Base-by-base conservation (phyloP, 2,329 filamentous ascomycete species). In the Sporothrix inflata region DNA sequence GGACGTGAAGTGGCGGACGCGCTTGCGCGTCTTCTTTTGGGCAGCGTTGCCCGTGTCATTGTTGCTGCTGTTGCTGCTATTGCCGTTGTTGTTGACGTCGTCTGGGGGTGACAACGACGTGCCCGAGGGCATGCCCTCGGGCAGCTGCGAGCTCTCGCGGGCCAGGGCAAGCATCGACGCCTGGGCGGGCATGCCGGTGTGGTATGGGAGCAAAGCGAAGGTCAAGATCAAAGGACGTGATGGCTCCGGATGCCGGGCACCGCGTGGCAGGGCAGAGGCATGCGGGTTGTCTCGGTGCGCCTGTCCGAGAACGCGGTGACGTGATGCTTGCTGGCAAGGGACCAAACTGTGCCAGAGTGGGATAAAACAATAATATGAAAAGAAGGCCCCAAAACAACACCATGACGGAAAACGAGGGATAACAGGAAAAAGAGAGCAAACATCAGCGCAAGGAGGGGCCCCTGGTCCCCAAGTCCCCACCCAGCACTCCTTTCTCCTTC, bases 1-100 rank as follows among this genome's bases (percentile, higher is more conserved):
- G 27, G 72, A 45, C 19, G 72, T 73, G 45, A 73, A 73, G 47
- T 73, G 63, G 2, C 72, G 69, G 19, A 73, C 40, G 6, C 72
- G 30, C 47, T 73, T 71, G 6, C 67, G 51, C 12, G 63, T 49
- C 45, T 51, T 65, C 7, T 47, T 27, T 11, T 45, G 21, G 2
- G 21, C 12, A 9, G 11, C n/a, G 61, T 24, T n/a, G 16, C 19
- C 57, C 2, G 19, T 38, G 7, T 60, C 16, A 4, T 51, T 9
- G 47, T 55, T 7, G 34, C 11, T 47, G 61, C n/a, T 19, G 61
- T 21, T 19, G 40, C 24, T 27, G 14, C 21, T 63, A 19, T 21
- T 45, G 60, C 8, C 24, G 12, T 24, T 45, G 34, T 40, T 12
- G 30, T 16, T 19, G 60, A 16, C 60, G 16, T 42, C 60, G 34